Evolutionary conservation across 2,329 filamentous ascomycete genomes (phyloP).

Genomic region (Erysiphe pisi): DNA sequence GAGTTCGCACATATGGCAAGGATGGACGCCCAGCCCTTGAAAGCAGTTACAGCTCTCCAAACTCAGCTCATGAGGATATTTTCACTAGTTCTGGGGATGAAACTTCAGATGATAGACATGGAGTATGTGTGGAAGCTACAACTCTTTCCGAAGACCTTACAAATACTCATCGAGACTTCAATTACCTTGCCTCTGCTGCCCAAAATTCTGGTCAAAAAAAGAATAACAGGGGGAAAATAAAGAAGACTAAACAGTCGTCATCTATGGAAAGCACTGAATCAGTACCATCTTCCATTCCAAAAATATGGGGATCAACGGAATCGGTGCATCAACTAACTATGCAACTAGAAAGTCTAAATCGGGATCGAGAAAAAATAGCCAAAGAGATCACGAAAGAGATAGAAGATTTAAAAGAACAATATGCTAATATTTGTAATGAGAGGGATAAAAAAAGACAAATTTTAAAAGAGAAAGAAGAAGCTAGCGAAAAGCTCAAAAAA

Average conservation of each 20-base stretch:
- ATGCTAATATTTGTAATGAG: slow-evolving; percentile 62
- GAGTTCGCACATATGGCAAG: slow-evolving; percentile 62
- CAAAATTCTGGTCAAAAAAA: slow-evolving; percentile 48
- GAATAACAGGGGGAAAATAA: slow-evolving; percentile 49
- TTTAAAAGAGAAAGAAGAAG: slow-evolving; percentile 82
- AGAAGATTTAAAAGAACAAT: slow-evolving; percentile 54
- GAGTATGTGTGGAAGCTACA: slow-evolving; percentile 51
- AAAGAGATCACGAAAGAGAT: slow-evolving; percentile 61
- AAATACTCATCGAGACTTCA: slow-evolving; percentile 56
- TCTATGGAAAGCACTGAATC: slow-evolving; percentile 43
- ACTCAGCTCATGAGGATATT: slow-evolving; percentile 46
- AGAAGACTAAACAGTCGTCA: slow-evolving; percentile 57
- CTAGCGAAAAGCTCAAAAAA: slow-evolving; percentile 70
- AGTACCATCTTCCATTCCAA: slow-evolving; percentile 16
- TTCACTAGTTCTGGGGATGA: slow-evolving; percentile 44
- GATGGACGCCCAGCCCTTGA: slow-evolving; percentile 54
- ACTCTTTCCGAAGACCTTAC: slow-evolving; percentile 51
- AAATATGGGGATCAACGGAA: slow-evolving; percentile 43
- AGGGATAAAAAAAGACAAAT: slow-evolving; percentile 66
- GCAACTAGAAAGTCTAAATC: slow-evolving; percentile 65
- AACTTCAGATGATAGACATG: slow-evolving; percentile 38
- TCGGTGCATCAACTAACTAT: slow-evolving; percentile 69
- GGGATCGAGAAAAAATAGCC: slow-evolving; percentile 71
- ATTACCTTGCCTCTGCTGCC: slow-evolving; percentile 42
- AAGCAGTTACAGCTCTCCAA: slow-evolving; percentile 47